Base-by-base conservation (phyloP, 306 rosid species). In the Vigna unguiculata region DNA sequence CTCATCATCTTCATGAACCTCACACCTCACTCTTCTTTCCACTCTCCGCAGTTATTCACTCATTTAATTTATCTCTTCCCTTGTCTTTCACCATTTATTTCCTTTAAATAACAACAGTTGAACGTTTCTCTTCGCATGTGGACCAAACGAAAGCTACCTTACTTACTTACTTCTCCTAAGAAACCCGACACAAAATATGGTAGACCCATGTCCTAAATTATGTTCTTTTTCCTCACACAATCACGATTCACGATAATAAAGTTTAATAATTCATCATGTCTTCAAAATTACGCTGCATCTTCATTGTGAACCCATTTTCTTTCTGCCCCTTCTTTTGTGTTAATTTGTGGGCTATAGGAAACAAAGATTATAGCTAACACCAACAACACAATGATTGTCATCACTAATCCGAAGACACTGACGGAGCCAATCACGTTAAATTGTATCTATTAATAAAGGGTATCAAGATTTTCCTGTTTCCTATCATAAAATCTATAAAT, bases 391-490 rank as follows among this genome's bases (percentile, higher is more conserved):
- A 54, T 61, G 20, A 51, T 53, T 52, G 68, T 17, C 60, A 9
- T 79, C 49, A 9, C 45, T 67, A 47, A 67, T 69, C 61, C 61
- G 54, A 34, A 57, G 71, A 32, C 76, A 72, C 54, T 12, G 14
- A 45, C 52, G 16, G 82, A 71, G 85, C 78, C 79, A 82, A 76
- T 82, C 85, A 82, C 85, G 85, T 70, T 62, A 30, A 76, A 43
- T 19, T 41, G 1, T 24, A 41, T 28, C 73, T 51, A 28, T 58
- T n/a, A 62, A 4, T 30, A 16, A 60, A 17, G 19, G 67, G 32
- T 47, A 25, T 68, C 77, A 43, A 20, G 15, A 1, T 19, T 49
- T 25, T 62, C 28, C 20, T 34, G 9, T 12, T 54, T 2, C 0
- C 4, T 13, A 66, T 54, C 54, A 53, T 30, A 11, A 14, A 15